Evolutionary conservation across 108 stramenopile genomes (phyloP).

Genomic region (Bacterosira constricta): DNA sequence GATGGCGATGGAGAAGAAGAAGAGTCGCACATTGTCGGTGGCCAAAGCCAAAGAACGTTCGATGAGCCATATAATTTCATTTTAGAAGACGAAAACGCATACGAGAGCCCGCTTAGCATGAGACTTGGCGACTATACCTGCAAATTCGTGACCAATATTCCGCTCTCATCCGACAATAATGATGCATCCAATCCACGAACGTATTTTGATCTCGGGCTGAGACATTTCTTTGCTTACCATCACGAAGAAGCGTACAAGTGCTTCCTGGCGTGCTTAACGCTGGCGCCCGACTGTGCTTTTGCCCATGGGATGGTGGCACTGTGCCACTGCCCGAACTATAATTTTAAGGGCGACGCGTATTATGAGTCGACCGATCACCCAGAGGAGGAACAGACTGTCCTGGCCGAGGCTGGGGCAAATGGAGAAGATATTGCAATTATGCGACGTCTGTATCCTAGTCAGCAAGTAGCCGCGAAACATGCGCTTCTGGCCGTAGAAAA

Average conservation of each 20-base stretch:
- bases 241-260: slow-evolving; percentile 79
- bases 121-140: slow-evolving; percentile 71
- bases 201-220: slow-evolving; percentile 75
- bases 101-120: slow-evolving; percentile 34
- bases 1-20: background rate
- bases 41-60: background rate
- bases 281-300: slow-evolving; percentile 75
- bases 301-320: slow-evolving; percentile 81
- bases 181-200: slow-evolving; percentile 52
- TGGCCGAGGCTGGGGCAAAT: slow-evolving; percentile 14
- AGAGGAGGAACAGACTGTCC: slow-evolving; percentile 51
- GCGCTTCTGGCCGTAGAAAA: slow-evolving; percentile 63
- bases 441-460: slow-evolving; percentile 72
- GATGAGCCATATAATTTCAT: background rate
- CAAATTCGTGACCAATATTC: slow-evolving; percentile 68
- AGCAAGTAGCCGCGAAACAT: slow-evolving; percentile 81
- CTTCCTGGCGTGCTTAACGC: slow-evolving; percentile 65
- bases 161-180: slow-evolving; percentile 40
- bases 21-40: background rate
- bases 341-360: slow-evolving; percentile 86
- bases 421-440: slow-evolving; percentile 42
- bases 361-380: slow-evolving; percentile 80
- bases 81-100: slow-evolving; percentile 5
- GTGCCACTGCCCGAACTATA: slow-evolving; percentile 88
- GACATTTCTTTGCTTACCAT: slow-evolving; percentile 73